A percentile compares a stretch with the other conserved stretches of the same genome.
These are phyloP conservation scores for Ilyonectria robusta DNA, from an alignment of 2,329 filamentous ascomycete genomes.

Conservation along the genomic window DNA sequence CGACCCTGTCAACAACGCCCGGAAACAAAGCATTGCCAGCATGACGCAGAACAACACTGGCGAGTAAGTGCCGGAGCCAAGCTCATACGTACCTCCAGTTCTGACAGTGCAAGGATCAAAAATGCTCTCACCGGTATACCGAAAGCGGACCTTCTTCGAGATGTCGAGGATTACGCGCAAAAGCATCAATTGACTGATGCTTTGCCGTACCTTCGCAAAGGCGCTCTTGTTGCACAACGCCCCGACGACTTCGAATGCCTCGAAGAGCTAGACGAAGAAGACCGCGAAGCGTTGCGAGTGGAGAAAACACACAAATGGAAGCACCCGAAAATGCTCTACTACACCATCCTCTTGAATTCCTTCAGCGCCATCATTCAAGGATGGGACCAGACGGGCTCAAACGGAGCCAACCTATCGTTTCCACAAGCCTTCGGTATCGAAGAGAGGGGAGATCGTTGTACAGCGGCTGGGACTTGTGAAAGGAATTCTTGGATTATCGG, in stretches of 20 bases:
- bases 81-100: too few relatives aligned
- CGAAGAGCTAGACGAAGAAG: neutral
- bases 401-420: constrained; percentile 73
- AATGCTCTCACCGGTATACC: neutral
- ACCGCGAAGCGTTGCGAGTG: neutral
- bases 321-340: constrained; percentile 24
- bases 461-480: constrained; percentile 8
- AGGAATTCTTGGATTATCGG: constrained; percentile 59
- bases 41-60: too few relatives aligned
- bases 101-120: neutral
- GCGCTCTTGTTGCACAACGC: neutral
- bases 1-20: too few relatives aligned
- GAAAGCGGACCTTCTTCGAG: neutral
- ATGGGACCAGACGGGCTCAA: constrained; percentile 74
- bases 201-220: neutral
- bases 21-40: too few relatives aligned
- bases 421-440: constrained; percentile 56
- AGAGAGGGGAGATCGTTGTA: constrained; percentile 43
- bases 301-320: neutral
- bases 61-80: too few relatives aligned
- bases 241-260: neutral
- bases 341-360: constrained; percentile 66
- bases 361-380: constrained; percentile 70
- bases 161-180: too few relatives aligned
- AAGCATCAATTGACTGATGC: neutral